Percentiles rank a stretch among this genome's conserved stretches.
These are phyloP conservation scores for Eimeria acervulina DNA, from an alignment of 169 alveolate genomes.

Conservation along the genomic window DNA sequence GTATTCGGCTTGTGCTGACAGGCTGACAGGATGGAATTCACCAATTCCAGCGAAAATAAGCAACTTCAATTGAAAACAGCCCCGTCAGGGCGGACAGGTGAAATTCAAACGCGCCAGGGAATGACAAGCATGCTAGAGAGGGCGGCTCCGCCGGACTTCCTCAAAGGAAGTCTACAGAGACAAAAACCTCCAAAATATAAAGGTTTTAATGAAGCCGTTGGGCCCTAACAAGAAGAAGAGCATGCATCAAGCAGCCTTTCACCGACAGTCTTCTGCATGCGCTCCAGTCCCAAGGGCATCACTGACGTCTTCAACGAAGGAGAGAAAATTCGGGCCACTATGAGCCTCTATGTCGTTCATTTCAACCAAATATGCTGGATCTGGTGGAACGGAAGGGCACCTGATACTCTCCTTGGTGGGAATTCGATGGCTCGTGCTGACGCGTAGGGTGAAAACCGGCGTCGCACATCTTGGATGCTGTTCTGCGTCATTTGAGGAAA, in stretches of 20 bases:
- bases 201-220: no score
- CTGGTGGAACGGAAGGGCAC: not conserved
- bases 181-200: not conserved
- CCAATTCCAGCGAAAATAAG: not conserved
- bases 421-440: not conserved
- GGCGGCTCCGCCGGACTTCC: not conserved
- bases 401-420: not conserved
- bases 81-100: not conserved
- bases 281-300: conserved; percentile 12
- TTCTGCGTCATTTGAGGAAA: not conserved
- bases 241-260: not conserved
- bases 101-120: not conserved
- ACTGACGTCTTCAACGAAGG: not conserved
- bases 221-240: not conserved
- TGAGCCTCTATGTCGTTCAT: not conserved
- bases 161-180: not conserved
- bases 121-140: not conserved
- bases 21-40: not conserved
- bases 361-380: not conserved
- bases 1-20: not conserved
- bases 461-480: not conserved
- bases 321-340: not conserved
- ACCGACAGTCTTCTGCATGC: conserved; percentile 28
- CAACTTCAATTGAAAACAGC: not conserved
- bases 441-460: not conserved